Evolutionary conservation across 2,329 filamentous ascomycete genomes (phyloP).

Genomic region (Pseudogymnoascus sp.): DNA sequence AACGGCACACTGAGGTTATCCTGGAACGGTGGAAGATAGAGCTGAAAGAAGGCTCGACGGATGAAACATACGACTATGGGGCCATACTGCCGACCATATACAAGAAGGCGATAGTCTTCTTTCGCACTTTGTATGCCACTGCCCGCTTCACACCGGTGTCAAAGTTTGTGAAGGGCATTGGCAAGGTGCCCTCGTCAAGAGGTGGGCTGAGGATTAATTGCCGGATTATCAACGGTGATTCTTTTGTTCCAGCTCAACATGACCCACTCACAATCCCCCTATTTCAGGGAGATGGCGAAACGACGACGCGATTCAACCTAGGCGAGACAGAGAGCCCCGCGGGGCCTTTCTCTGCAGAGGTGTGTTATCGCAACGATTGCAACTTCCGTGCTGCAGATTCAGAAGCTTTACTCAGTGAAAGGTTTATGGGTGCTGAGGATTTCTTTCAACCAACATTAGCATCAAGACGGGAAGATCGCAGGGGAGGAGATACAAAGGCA

Average conservation of each 20-base stretch:
- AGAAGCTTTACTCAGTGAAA: conserved; percentile 81
- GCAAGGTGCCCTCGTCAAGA: conserved; percentile 58
- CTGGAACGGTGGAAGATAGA: conserved; percentile 88
- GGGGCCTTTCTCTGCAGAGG: conserved; percentile 71
- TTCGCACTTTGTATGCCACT: conserved; percentile 78
- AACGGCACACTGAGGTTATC: conserved; percentile 62
- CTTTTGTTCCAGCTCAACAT: conserved; percentile 40
- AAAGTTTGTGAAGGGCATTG: conserved; percentile 67
- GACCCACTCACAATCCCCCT: conserved; percentile 68
- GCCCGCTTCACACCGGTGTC: conserved; percentile 77
- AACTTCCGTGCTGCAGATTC: conserved; percentile 88
- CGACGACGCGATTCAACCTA: conserved; percentile 71
- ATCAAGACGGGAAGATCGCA: conserved; percentile 28
- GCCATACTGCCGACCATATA: conserved; percentile 75
- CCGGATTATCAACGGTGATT: conserved; percentile 60
- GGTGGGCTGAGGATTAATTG: conserved; percentile 65
- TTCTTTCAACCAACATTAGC: conserved; percentile 73
- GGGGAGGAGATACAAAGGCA: conserved; percentile 30
- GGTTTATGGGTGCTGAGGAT: conserved; percentile 83
- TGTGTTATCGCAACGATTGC: conserved; percentile 80
- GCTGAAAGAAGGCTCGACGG: conserved; percentile 53
- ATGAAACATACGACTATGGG: conserved; percentile 49
- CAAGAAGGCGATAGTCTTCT: conserved; percentile 94
- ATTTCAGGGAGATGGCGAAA: conserved; percentile 52
- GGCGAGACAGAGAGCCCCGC: conserved; percentile 79